Conservation (phyloP, 2,329 filamentous ascomycete genomes). For the Trichoderma koningii region DNA sequence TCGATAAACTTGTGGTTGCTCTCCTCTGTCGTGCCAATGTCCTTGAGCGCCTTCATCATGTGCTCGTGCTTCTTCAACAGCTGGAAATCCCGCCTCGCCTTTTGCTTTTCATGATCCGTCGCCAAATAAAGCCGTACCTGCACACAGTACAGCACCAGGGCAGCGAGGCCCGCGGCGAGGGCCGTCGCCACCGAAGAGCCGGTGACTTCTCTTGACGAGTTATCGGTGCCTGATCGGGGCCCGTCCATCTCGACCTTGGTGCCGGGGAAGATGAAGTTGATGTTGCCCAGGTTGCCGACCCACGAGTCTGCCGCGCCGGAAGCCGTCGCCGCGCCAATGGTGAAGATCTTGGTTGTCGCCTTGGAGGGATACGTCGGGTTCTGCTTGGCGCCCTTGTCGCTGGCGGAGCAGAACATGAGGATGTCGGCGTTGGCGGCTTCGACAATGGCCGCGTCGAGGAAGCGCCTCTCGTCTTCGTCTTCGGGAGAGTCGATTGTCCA, state of each 20-base stretch:
- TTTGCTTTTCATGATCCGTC: constrained; percentile 28
- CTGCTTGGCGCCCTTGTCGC: constrained; percentile 35
- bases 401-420: constrained; percentile 44
- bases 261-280: constrained; percentile 40
- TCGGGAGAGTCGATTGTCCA: constrained; percentile 39
- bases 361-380: constrained; percentile 28
- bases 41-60: constrained; percentile 30
- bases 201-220: neutral
- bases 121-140: constrained; percentile 29
- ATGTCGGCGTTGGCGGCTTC: constrained; percentile 36
- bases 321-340: constrained; percentile 35
- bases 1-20: constrained; percentile 34
- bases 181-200: constrained; percentile 39
- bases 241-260: constrained; percentile 32
- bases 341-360: constrained; percentile 33
- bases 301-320: constrained; percentile 27
- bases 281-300: constrained; percentile 30
- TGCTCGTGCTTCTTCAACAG: constrained; percentile 29
- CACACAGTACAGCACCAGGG: constrained; percentile 38
- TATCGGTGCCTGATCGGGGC: neutral
- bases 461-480: constrained; percentile 28
- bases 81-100: constrained; percentile 26
- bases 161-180: constrained; percentile 37
- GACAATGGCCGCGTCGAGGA: constrained; percentile 35
- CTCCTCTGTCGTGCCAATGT: constrained; percentile 31